These are phyloP conservation scores for Gamarada debralockiae DNA, from an alignment of 495 filamentous ascomycete species.

Conservation along the genomic window DNA sequence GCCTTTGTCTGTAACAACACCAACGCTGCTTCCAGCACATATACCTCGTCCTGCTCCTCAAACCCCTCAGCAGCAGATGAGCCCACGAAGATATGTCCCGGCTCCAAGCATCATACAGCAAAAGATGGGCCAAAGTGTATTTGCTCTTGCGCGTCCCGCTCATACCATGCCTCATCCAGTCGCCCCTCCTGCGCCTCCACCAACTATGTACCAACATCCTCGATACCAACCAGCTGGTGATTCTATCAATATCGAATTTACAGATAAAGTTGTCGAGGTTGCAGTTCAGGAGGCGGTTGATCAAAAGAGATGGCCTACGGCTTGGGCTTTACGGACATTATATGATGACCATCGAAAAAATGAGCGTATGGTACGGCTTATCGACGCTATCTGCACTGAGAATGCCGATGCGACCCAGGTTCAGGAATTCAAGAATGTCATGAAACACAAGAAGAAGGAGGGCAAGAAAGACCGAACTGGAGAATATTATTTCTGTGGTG, in stretches of 20 bases:
- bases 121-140: constrained; percentile 16
- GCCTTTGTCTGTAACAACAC: too few relatives aligned
- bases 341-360: constrained; percentile 44
- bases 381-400: constrained; percentile 43
- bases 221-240: constrained; percentile 4
- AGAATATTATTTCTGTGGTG: constrained; percentile 41
- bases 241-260: constrained; percentile 5
- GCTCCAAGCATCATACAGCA: constrained; percentile 1
- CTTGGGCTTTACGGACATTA: constrained; percentile 48
- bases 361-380: constrained; percentile 27
- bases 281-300: constrained; percentile 46
- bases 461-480: constrained; percentile 42
- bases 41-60: neutral
- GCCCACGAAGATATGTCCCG: constrained; percentile 9
- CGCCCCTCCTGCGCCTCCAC: neutral
- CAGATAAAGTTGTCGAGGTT: constrained; percentile 34
- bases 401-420: constrained; percentile 39
- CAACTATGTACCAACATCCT: neutral
- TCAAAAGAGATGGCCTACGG: constrained; percentile 47
- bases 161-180: neutral
- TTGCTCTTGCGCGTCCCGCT: constrained; percentile 9
- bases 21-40: neutral
- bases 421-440: constrained; percentile 36
- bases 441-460: constrained; percentile 43
- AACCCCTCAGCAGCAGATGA: constrained; percentile 8